Base-by-base conservation (phyloP, 2,329 filamentous ascomycete genomes). In the Trichothecium sympodiale region DNA sequence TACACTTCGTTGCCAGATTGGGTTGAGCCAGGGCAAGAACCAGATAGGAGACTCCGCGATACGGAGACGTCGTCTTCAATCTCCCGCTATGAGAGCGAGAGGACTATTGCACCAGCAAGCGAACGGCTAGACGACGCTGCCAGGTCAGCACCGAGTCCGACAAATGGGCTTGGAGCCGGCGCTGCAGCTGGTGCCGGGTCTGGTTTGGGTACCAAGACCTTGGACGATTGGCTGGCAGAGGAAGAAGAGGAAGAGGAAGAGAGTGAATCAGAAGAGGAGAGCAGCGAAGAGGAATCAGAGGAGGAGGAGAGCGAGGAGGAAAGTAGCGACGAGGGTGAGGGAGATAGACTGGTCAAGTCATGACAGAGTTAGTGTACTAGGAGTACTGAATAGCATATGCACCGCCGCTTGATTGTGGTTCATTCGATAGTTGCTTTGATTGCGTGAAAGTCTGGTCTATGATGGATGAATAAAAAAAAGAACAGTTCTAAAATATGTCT, bases 191-290 rank as follows among this genome's bases (percentile, higher is more conserved):
- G 20, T 10, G 20, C 20, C 6, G 20, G 20, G 6, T 6, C 20
- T 25, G 20, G 20, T 25, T 6, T 25, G 10, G 69, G 70, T 35
- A 75, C 76, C 29, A 94, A 94, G 70, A 85, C 80, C 15, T 62
- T 98, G 42, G 87, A 96, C 61, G 86, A 94, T 54, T 96, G 91
- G 88, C 65, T 96, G 38, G 86, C 80, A 4, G 83, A 86, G 50
- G 77, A 75, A 30, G 74, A 77, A 13, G 67, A 65, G 18, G 70
- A 67, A n/a, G 73, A 68, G 2, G 71, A 71, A 9, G 65, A 67
- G 8, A 68, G 71, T 17, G 68, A 65, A 2, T 69, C 67, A 6
- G 65, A 67, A 5, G 71, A 70, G 3, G 64, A 67, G 6, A 65
- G 63, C 7, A 64, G 64, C 12, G 63, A 65, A 8, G 58, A 60